Conservation (phyloP, 345 rosid species). For the Aquilaria yunnanensis region DNA sequence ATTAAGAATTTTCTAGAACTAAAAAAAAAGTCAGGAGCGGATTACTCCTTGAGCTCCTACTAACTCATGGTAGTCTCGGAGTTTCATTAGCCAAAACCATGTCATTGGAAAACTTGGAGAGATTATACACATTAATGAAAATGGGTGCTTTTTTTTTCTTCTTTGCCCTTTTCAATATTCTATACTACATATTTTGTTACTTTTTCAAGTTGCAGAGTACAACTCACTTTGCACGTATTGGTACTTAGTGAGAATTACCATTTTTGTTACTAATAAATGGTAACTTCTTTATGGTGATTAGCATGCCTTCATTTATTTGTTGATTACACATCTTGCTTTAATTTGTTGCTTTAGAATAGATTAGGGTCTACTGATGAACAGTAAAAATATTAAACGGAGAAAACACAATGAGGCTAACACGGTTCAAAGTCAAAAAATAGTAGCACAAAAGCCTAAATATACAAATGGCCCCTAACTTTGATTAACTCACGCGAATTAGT, state of each 20-base stretch:
- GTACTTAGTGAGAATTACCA: too few relatives aligned
- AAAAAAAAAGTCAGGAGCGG: too few relatives aligned
- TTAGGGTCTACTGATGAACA: too few relatives aligned
- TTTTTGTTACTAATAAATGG: neutral
- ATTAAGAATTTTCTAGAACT: too few relatives aligned
- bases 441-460: too few relatives aligned
- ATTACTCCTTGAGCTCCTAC: conserved; percentile 43
- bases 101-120: conserved; percentile 40
- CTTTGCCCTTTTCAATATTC: neutral
- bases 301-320: conserved; percentile 18
- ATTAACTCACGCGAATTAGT: too few relatives aligned
- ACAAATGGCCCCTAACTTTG: too few relatives aligned
- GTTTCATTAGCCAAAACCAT: conserved; percentile 31
- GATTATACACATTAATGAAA: conserved; percentile 37
- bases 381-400: too few relatives aligned
- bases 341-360: neutral
- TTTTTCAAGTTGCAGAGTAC: too few relatives aligned
- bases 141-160: conserved; percentile 21
- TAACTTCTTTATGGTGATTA: conserved; percentile 48
- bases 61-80: conserved; percentile 59
- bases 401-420: too few relatives aligned
- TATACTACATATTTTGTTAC: neutral
- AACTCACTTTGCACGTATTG: too few relatives aligned
- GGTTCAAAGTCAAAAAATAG: too few relatives aligned
- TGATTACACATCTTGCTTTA: neutral